phyloP scores from a whole-genome alignment of 345 rosid species.

The Gossypium sturtianum region DNA sequence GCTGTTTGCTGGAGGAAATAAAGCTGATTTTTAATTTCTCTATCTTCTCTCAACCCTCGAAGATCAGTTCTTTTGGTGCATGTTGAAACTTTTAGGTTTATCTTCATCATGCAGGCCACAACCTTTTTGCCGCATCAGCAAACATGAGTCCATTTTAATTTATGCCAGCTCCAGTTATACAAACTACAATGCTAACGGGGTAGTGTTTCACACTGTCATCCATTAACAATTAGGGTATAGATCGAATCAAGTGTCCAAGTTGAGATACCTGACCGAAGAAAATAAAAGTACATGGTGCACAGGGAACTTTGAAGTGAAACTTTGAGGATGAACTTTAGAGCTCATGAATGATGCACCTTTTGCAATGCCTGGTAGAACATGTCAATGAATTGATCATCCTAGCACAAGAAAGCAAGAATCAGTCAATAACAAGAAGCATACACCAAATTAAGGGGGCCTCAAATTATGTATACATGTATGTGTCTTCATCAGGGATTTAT shows the following conservation, averaged over 20 bases:
- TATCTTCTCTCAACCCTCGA: not conserved
- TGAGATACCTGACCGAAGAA: not conserved
- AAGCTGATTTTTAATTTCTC: not conserved
- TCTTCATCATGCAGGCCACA: not conserved
- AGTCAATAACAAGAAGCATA: slow-evolving; percentile 5
- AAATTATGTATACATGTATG: not conserved
- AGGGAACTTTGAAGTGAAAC: not conserved
- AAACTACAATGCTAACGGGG: not conserved
- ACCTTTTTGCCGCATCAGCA: not conserved
- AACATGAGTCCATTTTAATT: not conserved
- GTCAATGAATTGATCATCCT: slow-evolving; percentile 68
- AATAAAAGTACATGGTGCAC: not conserved
- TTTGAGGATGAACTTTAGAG: not conserved
- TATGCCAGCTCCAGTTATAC: slow-evolving; percentile 4
- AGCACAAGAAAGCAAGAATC: slow-evolving; percentile 5
- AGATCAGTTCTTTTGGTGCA: not conserved
- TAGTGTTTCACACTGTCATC: not conserved
- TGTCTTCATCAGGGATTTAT: not conserved
- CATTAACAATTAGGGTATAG: not conserved
- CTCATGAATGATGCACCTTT: slow-evolving; percentile 45
- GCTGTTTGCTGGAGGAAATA: not conserved
- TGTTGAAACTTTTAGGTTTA: not conserved
- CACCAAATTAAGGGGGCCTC: not conserved
- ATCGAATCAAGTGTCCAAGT: not conserved
- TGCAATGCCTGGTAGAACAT: slow-evolving; percentile 52